Conservation (phyloP, 2,329 filamentous ascomycete species). For the Monascus ruber region DNA sequence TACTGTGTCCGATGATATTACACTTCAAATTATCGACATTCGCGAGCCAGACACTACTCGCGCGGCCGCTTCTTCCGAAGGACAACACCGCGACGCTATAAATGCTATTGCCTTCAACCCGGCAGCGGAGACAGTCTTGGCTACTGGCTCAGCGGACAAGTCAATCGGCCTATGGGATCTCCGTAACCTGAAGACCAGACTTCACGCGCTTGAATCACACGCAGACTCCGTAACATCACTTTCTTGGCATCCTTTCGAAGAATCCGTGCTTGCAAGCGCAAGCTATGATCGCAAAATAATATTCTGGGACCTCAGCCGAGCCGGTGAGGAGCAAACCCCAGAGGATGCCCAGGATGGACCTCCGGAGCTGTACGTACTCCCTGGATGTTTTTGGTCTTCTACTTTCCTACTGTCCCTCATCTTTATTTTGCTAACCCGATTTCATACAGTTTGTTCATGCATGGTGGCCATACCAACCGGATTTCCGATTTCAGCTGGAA, state of each 20-base stretch:
- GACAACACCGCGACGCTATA: conserved; percentile 82
- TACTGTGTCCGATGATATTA: conserved; percentile 89
- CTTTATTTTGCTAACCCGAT: conserved; percentile 2
- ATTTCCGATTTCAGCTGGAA: conserved; percentile 98
- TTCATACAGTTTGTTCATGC: conserved; percentile 72
- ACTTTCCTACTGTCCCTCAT: background rate
- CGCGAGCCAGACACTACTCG: conserved; percentile 55
- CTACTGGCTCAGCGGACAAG: conserved; percentile 90
- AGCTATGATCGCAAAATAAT: conserved; percentile 89
- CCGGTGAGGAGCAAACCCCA: conserved; percentile 87
- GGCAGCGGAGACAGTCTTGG: conserved; percentile 75
- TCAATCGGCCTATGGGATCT: conserved; percentile 93
- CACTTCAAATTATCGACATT: conserved; percentile 83
- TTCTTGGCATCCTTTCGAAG: conserved; percentile 87
- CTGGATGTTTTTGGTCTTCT: background rate
- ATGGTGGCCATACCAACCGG: conserved; percentile 94
- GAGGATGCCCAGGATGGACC: conserved; percentile 93
- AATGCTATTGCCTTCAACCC: conserved; percentile 96
- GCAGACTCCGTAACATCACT: conserved; percentile 82
- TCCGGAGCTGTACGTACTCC: conserved; percentile 66
- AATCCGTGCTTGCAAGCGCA: conserved; percentile 76
- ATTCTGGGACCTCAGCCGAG: conserved; percentile 89
- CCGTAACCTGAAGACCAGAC: conserved; percentile 76
- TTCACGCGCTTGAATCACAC: conserved; percentile 84
- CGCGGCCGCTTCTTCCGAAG: conserved; percentile 56